Base-by-base conservation (phyloP, 2,329 filamentous ascomycete genomes). In the Aotearoamyces nothofagi region DNA sequence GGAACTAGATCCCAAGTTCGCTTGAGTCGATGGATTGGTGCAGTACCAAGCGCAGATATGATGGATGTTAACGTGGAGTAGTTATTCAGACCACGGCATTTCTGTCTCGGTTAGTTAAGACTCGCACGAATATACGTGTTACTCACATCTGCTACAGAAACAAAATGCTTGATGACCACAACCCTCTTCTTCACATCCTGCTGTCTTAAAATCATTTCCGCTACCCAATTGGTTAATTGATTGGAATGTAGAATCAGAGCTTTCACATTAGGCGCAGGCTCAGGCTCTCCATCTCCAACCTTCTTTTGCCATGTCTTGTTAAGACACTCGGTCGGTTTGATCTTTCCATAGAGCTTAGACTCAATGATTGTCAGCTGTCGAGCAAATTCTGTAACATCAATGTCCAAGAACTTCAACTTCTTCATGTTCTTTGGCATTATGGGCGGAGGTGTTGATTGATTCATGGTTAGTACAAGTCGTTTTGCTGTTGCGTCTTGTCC, bases 261-360 rank as follows among this genome's bases (percentile, higher is more conserved):
- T 56, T 96, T 94, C 42, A 98, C 83, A 44, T 98, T 96, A 1
- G 83, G 72, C 7, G 90, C 86, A 17, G 86, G 81, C 45, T 93
- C 84, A 5, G 78, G 69, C 37, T 86, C 79, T 35, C 78, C 77
- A 17, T 86, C 78, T 6, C 60, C 68, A 33, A 92, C 64, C 60
- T 94, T 94, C 67, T 92, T 96, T 55, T 93, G 84, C 90, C 90
- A 98, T 4, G 86, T 94, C 63, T 98, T 98, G 57, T 93, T 94
- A 36, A 98, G 60, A 51, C 87, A 96, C 53, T 98, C 90, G 0
- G 83, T 90, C 0, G 87, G 80, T 53, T 87, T 87, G 53, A 98
- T 92, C 58, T 93, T 94, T 42, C 79, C 82, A 47, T 96, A 98
- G 1, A 96, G 65, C 36, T 78, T 78, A 3, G 86, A 93, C 54